These are phyloP conservation scores for Pseudonectria buxi DNA, from an alignment of 2,329 filamentous ascomycete genomes.

Conservation along the genomic window DNA sequence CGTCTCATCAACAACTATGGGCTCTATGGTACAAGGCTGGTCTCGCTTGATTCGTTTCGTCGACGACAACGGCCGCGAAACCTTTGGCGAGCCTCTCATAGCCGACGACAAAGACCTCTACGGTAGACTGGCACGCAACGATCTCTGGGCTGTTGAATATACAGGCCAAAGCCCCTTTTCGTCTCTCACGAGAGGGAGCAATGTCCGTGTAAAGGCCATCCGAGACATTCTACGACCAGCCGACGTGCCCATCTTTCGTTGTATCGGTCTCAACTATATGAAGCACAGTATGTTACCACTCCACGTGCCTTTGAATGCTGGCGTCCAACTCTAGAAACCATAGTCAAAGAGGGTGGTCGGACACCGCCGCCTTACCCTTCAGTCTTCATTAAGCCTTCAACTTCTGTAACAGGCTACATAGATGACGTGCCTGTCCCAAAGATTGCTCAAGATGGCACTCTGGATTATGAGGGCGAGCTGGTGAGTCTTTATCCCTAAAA, in stretches of 20 bases:
- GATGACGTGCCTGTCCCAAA: slow-evolving; percentile 38
- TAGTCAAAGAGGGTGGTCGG: slow-evolving; percentile 46
- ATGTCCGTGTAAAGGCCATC: slow-evolving; percentile 26
- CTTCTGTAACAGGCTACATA: slow-evolving; percentile 29
- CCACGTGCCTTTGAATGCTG: fast-evolving
- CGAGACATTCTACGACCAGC: slow-evolving; percentile 22
- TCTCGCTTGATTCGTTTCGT: slow-evolving; percentile 29
- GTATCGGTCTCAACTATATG: slow-evolving; percentile 31
- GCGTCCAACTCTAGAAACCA: neutral
- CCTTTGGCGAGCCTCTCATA: slow-evolving; percentile 28
- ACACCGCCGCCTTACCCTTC: slow-evolving; percentile 42
- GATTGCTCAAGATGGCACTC: slow-evolving; percentile 37
- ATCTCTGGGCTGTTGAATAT: slow-evolving; percentile 25
- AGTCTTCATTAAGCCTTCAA: slow-evolving; percentile 45
- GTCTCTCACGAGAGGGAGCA: slow-evolving; percentile 18
- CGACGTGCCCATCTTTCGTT: slow-evolving; percentile 30
- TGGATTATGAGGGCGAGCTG: slow-evolving; percentile 46
- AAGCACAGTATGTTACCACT: slow-evolving; percentile 24
- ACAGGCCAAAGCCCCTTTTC: slow-evolving; percentile 23
- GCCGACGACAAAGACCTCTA: slow-evolving; percentile 20
- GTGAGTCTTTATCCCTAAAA: slow-evolving; percentile 10
- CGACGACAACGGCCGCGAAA: slow-evolving; percentile 25
- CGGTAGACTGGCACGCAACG: slow-evolving; percentile 14
- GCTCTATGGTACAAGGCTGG: slow-evolving; percentile 21
- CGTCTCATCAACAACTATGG: slow-evolving; percentile 12